Evolutionary conservation across 2,329 filamentous ascomycete species (phyloP).

Genomic region (Cordyceps cicadae): DNA sequence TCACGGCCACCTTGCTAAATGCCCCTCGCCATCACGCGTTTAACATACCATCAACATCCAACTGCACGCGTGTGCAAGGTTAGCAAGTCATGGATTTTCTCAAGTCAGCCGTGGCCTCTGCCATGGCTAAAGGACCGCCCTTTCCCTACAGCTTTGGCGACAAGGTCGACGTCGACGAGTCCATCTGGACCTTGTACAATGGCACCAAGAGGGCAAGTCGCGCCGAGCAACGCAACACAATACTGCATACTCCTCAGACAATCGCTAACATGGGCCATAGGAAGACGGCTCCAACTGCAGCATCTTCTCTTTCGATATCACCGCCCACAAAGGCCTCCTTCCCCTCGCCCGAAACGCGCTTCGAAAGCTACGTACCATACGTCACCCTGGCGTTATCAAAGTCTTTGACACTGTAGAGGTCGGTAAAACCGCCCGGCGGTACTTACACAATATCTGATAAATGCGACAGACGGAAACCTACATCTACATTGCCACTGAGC

Average conservation of each 20-base stretch:
- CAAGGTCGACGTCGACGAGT: slow-evolving; percentile 82
- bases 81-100: slow-evolving; percentile 74
- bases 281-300: slow-evolving; percentile 92
- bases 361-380: slow-evolving; percentile 83
- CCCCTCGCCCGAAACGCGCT: slow-evolving; percentile 89
- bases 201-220: slow-evolving; percentile 72
- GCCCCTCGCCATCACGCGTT: background rate
- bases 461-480: slow-evolving; percentile 70
- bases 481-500: slow-evolving; percentile 93
- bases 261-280: slow-evolving; percentile 34
- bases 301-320: slow-evolving; percentile 92
- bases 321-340: slow-evolving; percentile 68
- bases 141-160: slow-evolving; percentile 93
- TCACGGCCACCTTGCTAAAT: background rate
- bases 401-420: slow-evolving; percentile 93
- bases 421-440: background rate
- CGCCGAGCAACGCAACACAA: background rate
- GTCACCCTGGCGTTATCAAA: slow-evolving; percentile 90
- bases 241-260: background rate
- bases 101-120: slow-evolving; percentile 93
- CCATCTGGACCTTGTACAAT: slow-evolving; percentile 94
- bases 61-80: background rate
- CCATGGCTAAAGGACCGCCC: slow-evolving; percentile 87
- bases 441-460: background rate
- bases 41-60: background rate